A percentile compares a stretch with the other conserved stretches of the same genome.
Evolutionary conservation across 2,329 filamentous ascomycete species (phyloP).

Genomic region (Xylogone sp.): DNA sequence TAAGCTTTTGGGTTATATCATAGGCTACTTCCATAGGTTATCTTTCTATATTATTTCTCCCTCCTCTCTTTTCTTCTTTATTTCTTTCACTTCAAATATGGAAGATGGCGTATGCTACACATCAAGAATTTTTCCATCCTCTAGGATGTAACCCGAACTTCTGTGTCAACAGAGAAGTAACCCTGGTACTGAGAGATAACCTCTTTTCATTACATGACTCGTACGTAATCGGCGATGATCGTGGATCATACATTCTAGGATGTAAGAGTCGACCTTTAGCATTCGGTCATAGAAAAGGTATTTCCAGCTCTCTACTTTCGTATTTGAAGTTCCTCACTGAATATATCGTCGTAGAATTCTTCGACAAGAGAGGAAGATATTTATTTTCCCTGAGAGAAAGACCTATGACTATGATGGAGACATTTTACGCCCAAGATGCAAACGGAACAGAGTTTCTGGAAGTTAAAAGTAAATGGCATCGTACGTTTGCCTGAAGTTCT

Average conservation of each 20-base stretch:
- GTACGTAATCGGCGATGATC: conserved; percentile 57
- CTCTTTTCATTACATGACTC: conserved; percentile 46
- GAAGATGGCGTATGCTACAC: not conserved
- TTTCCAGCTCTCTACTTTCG: not conserved
- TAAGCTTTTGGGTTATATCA: no score
- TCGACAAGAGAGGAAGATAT: not conserved
- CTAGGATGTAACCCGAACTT: conserved; percentile 19
- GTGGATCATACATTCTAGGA: conserved; percentile 36
- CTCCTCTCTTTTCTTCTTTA: no score
- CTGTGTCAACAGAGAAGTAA: conserved; percentile 27
- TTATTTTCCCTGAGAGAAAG: not conserved
- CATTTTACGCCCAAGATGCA: conserved; percentile 1
- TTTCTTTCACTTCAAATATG: not conserved
- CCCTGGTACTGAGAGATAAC: conserved; percentile 57
- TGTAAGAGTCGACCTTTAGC: conserved; percentile 19
- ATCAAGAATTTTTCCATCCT: conserved; percentile 1
- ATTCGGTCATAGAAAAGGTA: conserved; percentile 19
- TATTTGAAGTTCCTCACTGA: not conserved
- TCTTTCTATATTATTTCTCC: no score
- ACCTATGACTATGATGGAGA: conserved; percentile 7
- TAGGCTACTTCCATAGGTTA: no score
- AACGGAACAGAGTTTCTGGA: not conserved
- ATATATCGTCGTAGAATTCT: not conserved
- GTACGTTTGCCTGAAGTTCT: not conserved
- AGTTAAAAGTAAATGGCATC: not conserved